Evolutionary conservation across 495 filamentous ascomycete species (phyloP), one percentile per base, ranked within the genome.

Genomic region (Penicillium tannophilum): DNA sequence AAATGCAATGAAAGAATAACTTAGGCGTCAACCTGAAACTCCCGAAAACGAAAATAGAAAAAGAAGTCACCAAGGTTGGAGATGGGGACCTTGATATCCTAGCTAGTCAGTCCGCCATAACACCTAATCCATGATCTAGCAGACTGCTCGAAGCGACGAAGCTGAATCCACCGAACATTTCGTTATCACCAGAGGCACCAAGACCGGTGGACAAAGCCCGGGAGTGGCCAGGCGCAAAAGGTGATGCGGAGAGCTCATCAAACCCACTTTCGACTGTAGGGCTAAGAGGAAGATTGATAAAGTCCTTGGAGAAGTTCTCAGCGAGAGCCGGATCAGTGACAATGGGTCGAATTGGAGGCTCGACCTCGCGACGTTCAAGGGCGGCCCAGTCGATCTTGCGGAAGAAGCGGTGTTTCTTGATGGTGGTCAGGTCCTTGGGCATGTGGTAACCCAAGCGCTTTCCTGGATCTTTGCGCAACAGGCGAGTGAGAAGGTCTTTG

Each of bases 341-440:
- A 59, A 97, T 75, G 3, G 94, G 94, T 65, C 88, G 82, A 62
- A 98, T 97, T 1, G 94, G 94, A 5, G 94, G 87, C 45, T 87
- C 84, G 48, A 96, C 52, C 66, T 97, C 90, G 44, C 93, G 81
- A 41, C 81, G 79, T 50, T 88, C 90, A 14, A 98, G 81, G 52
- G 82, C 84, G 69, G 82, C 85, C 94, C 94, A 98, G 77, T 98
- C 88, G 65, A 98, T 92, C 76, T 91, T 93, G 54, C 90, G 84
- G 83, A 98, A 98, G 80, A 98, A 98, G 19, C 94, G 87, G 65
- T 98, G 94, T 47, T 87, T 86, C 82, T 96, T 97, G 72, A 98
- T 93, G 7, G 77, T 89, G 31, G 83, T 74, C 28, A 98, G 72
- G 55, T 98, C 94, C 72, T 90, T 90, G 47, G 89, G 89, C 88